Evolutionary conservation across 345 rosid genomes (phyloP).

Genomic region (Abelmoschus esculentus): DNA sequence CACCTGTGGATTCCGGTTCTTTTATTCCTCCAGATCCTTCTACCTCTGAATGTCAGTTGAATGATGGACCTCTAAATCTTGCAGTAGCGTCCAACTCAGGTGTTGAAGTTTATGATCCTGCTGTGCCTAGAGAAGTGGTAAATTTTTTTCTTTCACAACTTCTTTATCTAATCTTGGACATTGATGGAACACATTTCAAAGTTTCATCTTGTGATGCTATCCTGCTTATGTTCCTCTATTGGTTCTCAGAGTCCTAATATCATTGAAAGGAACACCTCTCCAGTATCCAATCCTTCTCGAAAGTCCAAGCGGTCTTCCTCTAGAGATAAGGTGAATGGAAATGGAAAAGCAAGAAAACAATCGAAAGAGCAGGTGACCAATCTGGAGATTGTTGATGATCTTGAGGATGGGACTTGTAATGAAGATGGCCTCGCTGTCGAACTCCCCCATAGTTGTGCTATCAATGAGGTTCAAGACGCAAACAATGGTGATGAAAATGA

Average conservation of each 20-base stretch:
- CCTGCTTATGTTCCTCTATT: not conserved
- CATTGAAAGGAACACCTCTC: constrained; percentile 20
- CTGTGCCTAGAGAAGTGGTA: constrained; percentile 33
- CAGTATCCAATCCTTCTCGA: not conserved
- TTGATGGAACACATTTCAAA: not conserved
- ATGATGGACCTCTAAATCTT: constrained; percentile 19
- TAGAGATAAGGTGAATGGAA: constrained; percentile 4
- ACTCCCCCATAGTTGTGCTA: constrained; percentile 17
- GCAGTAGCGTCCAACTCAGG: constrained; percentile 14
- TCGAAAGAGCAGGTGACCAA: constrained; percentile 1
- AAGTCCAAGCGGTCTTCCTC: constrained; percentile 16
- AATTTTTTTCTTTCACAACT: not conserved
- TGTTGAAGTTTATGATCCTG: constrained; percentile 22
- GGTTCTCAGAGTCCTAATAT: constrained; percentile 15
- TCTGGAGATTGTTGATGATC: constrained; percentile 29
- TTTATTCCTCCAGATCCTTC: constrained; percentile 16
- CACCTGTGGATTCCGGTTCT: constrained; percentile 27
- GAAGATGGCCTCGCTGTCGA: constrained; percentile 19
- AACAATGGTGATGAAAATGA: not conserved
- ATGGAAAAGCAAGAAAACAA: too few species aligned
- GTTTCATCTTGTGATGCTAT: not conserved
- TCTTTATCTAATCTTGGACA: not conserved
- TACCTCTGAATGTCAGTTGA: constrained; percentile 20
- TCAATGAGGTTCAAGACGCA: constrained; percentile 20
- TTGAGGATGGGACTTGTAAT: constrained; percentile 28